These are phyloP conservation scores for Castanospermum australe DNA, from an alignment of 306 rosid species.

Conservation along the genomic window DNA sequence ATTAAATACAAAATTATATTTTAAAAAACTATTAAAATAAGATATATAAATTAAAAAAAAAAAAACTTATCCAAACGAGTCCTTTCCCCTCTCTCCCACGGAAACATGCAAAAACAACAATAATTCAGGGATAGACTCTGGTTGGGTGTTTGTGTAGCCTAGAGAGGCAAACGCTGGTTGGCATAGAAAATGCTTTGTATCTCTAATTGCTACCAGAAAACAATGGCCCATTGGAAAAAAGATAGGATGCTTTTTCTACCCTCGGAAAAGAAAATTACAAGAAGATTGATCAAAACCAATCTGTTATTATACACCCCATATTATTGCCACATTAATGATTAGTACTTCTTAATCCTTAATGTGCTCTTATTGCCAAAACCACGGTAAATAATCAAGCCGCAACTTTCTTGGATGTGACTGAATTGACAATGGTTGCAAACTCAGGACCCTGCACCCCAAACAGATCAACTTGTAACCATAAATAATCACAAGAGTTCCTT, in stretches of 20 bases:
- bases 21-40: no score
- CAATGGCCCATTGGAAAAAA: conserved; percentile 43
- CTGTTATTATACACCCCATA: conserved; percentile 14
- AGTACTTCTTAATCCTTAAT: conserved; percentile 15
- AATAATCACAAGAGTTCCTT: not conserved
- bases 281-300: conserved; percentile 29
- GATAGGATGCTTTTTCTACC: conserved; percentile 24
- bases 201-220: conserved; percentile 27
- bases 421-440: conserved; percentile 80
- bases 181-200: conserved; percentile 25
- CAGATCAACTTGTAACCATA: conserved; percentile 23
- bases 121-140: no score
- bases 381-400: conserved; percentile 58
- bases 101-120: no score
- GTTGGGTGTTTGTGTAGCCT: no score
- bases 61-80: no score
- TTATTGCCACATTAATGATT: conserved; percentile 22
- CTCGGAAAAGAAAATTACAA: conserved; percentile 13
- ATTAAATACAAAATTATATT: no score
- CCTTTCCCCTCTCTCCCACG: no score
- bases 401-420: conserved; percentile 92
- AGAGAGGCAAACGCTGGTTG: no score
- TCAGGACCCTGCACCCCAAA: conserved; percentile 78
- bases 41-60: no score
- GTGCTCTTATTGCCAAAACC: conserved; percentile 36